Evolutionary conservation across 345 rosid genomes (phyloP), one percentile per base, ranked within the genome.

Genomic region (Raphanus raphanistrum): DNA sequence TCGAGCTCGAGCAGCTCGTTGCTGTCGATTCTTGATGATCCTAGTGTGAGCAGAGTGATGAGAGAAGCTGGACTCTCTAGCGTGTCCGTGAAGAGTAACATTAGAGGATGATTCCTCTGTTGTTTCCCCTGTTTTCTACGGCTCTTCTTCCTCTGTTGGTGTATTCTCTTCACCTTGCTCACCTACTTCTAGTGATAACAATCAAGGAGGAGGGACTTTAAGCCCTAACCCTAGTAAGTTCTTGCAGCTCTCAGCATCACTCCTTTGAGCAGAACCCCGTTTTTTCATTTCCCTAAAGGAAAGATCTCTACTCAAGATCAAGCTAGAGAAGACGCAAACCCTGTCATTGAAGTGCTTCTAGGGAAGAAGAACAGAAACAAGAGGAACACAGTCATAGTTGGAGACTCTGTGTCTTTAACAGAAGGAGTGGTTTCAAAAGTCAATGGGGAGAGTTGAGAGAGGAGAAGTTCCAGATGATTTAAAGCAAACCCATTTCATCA

Each of bases 41-140:
- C 97, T 38, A 88, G 93, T 63, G 93, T 91, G 26, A 89, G 97
- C 66, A 83, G 97, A 84, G 97, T 89, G 70, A 89, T 91, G 94
- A 89, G 97, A 79, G 97, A 91, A 82, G 97, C 97, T 75, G 97
- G 97, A 2, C 80, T 91, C 82, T 89, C 97, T 38, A 89, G 94
- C 72, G 86, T 87, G 64, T 79, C 87, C 1, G 92, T 89, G 10
- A 91, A 91, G 79, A 89, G 79, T 75, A 86, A 84, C 81, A 83
- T 91, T 28, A n/a, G 97, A 89, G 62, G 90, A 89, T 74, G 79
- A 80, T 38, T 76, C 80, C 64, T 83, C 85, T 78, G 84, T 89
- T 9, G 79, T 83, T 79, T 85, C 96, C 61, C 84, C 96, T 68
- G 89, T 89, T 28, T 91, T 91, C 32, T 88, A 89, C 26, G 80